Evolutionary conservation across 805 yeast species (phyloP), one percentile per base, ranked within the genome.

Genomic region (Komagataella phaffii): DNA sequence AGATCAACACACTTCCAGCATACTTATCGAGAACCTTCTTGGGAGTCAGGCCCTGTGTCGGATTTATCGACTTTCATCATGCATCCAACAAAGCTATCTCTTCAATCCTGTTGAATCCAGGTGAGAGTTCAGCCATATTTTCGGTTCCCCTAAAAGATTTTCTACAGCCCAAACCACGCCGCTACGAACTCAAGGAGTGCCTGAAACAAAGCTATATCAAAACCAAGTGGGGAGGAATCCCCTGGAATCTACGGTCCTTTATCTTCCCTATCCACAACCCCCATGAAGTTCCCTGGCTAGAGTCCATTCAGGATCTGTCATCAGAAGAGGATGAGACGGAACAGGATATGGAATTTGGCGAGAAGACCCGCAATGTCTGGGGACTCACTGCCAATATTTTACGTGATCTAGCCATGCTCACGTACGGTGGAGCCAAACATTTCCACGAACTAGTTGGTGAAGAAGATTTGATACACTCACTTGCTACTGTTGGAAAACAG

Each of bases 1-100:
- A 75, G 52, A 60, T 89, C 30, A 74, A 76, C 45, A 71, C 73
- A 7, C 61, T 90, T 57, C 97, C 98, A 1, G 75, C 88, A 52
- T 90, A 88, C 61, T 64, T 91, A 17, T 85, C 95, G 6, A 72
- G 95, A 54, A 88, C 95, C 3, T 77, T 88, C 53, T 72, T 87
- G 44, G 88, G 88, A 10, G 97, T 91, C 3, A 73, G 83, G 49
- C 98, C 98, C 0, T 77, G 89, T 56, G 76, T 83, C 24, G 88
- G 85, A 45, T 77, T 82, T 55, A 67, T 85, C 59, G 75, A 74
- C 51, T 65, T 73, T 66, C 40, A 30, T 14, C 40, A 30, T 14
- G 55, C 60, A 17, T 65, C 66, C 46, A 55, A 59, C 12, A 58
- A 60, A 53, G 63, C 60, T 44, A 59, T 66, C 18, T 61, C 64